A percentile compares a stretch with the other conserved stretches of the same genome.
Evolutionary conservation across 495 filamentous ascomycete genomes (phyloP).

Genomic region (Penicillium steckii): DNA sequence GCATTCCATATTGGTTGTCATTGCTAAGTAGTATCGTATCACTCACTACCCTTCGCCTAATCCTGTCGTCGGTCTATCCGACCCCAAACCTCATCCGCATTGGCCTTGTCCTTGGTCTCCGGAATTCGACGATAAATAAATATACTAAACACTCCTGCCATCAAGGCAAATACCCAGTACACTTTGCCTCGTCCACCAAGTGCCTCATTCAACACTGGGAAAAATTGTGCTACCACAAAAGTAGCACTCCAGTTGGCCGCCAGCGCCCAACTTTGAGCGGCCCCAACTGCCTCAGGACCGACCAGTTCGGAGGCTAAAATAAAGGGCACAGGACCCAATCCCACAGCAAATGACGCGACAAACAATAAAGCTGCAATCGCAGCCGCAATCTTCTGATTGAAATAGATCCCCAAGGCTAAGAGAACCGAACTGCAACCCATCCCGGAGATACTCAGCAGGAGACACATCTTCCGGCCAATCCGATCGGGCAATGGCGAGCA

Average conservation of each 20-base stretch:
- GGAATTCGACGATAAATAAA: conserved; percentile 74
- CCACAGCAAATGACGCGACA: conserved; percentile 86
- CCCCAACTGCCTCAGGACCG: conserved; percentile 81
- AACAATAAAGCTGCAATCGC: conserved; percentile 80
- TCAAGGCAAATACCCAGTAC: conserved; percentile 80
- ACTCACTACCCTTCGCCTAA: conserved; percentile 15
- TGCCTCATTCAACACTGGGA: conserved; percentile 76
- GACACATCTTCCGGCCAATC: conserved; percentile 79
- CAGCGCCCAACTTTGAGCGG: conserved; percentile 80
- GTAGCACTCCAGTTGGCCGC: conserved; percentile 89
- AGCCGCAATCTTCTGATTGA: conserved; percentile 66
- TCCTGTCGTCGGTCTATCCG: conserved; percentile 42
- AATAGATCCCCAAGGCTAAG: conserved; percentile 73
- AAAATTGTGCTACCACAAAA: conserved; percentile 89
- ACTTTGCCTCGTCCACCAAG: conserved; percentile 76
- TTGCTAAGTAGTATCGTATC: too few species aligned
- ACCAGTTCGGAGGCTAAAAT: conserved; percentile 89
- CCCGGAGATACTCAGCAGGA: conserved; percentile 75
- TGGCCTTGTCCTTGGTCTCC: conserved; percentile 79
- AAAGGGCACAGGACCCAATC: conserved; percentile 91
- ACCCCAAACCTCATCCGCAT: conserved; percentile 87
- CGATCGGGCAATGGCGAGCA: conserved; percentile 84
- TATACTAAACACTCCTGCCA: conserved; percentile 61
- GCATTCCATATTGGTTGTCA: too few species aligned
- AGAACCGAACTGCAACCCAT: conserved; percentile 76